Conservation (phyloP, 306 rosid genomes). For the Canavalia ensiformis region DNA sequence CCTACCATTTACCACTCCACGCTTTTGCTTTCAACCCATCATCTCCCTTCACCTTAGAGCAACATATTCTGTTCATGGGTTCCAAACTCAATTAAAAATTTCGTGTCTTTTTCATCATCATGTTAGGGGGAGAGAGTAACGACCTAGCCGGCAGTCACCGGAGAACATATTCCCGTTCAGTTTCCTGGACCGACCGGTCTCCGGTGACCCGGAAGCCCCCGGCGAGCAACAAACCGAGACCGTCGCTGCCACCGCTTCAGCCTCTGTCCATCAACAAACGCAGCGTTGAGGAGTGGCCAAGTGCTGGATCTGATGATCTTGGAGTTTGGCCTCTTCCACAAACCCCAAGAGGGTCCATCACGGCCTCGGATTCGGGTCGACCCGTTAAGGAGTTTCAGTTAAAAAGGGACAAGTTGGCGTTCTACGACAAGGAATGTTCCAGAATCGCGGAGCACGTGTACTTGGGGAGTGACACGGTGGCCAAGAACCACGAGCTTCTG, state of each 20-base stretch:
- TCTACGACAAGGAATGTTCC: conserved; percentile 85
- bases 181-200: conserved; percentile 86
- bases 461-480: conserved; percentile 94
- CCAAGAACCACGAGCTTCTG: conserved; percentile 81
- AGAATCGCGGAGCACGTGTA: conserved; percentile 88
- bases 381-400: conserved; percentile 70
- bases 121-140: conserved; percentile 69
- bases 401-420: conserved; percentile 81
- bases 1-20: conserved; percentile 39
- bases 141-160: conserved; percentile 43
- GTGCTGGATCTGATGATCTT: conserved; percentile 94
- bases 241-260: conserved; percentile 81
- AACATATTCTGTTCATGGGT: conserved; percentile 57
- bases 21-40: conserved; percentile 37
- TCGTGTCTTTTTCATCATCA: conserved; percentile 38
- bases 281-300: conserved; percentile 79
- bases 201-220: conserved; percentile 61
- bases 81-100: conserved; percentile 26
- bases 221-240: conserved; percentile 59
- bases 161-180: conserved; percentile 69
- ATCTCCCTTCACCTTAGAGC: conserved; percentile 29
- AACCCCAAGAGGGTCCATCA: conserved; percentile 72
- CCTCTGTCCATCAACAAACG: conserved; percentile 76
- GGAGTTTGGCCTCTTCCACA: conserved; percentile 82
- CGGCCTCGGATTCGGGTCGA: conserved; percentile 52